Evolutionary conservation across 2,329 filamentous ascomycete species (phyloP).

Genomic region (Lachnellula occidentalis): DNA sequence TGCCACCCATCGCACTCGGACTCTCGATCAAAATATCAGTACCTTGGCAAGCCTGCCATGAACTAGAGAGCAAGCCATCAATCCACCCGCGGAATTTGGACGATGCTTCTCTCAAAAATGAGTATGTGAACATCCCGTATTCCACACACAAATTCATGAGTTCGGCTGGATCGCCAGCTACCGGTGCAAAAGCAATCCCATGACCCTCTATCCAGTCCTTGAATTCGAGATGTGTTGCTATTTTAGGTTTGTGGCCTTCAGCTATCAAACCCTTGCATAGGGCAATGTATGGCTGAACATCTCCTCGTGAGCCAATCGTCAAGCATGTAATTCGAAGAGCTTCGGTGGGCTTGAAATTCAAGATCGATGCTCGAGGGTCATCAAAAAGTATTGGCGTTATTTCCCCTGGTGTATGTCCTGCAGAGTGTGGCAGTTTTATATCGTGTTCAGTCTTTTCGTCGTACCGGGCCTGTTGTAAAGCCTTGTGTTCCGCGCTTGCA

Average conservation of each 20-base stretch:
- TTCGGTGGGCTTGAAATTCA: slow-evolving; percentile 82
- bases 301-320: slow-evolving; percentile 91
- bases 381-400: slow-evolving; percentile 80
- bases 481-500: slow-evolving; percentile 75
- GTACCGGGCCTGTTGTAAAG: slow-evolving; percentile 68
- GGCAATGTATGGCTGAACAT: slow-evolving; percentile 96
- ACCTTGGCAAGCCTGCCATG: slow-evolving; percentile 78
- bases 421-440: slow-evolving; percentile 42
- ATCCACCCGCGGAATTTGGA: slow-evolving; percentile 91
- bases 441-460: slow-evolving; percentile 48
- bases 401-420: slow-evolving; percentile 42
- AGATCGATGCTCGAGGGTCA: slow-evolving; percentile 78
- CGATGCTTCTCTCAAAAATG: slow-evolving; percentile 84
- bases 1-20: slow-evolving; percentile 93
- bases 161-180: slow-evolving; percentile 88
- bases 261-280: slow-evolving; percentile 84
- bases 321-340: slow-evolving; percentile 83
- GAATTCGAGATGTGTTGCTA: slow-evolving; percentile 91
- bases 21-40: slow-evolving; percentile 91
- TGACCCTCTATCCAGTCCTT: slow-evolving; percentile 84
- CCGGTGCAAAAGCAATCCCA: slow-evolving; percentile 84
- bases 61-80: slow-evolving; percentile 75
- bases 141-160: slow-evolving; percentile 95
- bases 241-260: slow-evolving; percentile 80
- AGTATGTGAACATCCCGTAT: slow-evolving; percentile 92